phyloP scores from a whole-genome alignment of 2,329 filamentous ascomycete genomes.

The Didymella lethalis region DNA sequence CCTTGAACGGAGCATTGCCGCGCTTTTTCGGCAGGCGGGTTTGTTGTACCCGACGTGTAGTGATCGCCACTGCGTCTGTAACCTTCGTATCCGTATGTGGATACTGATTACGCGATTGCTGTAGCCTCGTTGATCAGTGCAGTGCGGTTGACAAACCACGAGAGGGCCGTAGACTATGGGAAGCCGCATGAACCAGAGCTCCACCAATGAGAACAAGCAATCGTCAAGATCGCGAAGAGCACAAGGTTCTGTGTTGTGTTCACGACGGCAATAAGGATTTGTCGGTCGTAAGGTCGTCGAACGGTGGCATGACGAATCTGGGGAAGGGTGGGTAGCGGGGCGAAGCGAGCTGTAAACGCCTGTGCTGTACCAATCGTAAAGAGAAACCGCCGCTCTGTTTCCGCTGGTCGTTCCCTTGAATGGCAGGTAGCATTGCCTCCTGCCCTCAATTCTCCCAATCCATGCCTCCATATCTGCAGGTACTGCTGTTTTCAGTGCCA shows the following conservation, averaged over 20 bases:
- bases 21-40: constrained; percentile 7
- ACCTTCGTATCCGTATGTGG: constrained; percentile 1
- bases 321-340: neutral
- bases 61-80: constrained; percentile 1
- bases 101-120: neutral
- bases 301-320: neutral
- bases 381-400: neutral
- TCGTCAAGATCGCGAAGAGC: neutral
- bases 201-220: neutral
- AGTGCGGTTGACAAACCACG: neutral
- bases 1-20: constrained; percentile 13
- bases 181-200: too few species aligned
- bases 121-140: neutral
- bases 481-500: neutral
- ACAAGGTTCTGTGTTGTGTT: neutral
- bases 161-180: too few species aligned
- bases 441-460: neutral
- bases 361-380: neutral
- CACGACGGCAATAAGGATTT: neutral
- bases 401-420: neutral
- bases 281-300: neutral
- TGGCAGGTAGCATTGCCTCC: neutral
- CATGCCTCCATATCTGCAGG: neutral
- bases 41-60: constrained; percentile 2
- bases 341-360: neutral